These are phyloP conservation scores for Candida pseudoviswanathii DNA, from an alignment of 1,139 yeast genomes.

Conservation along the genomic window DNA sequence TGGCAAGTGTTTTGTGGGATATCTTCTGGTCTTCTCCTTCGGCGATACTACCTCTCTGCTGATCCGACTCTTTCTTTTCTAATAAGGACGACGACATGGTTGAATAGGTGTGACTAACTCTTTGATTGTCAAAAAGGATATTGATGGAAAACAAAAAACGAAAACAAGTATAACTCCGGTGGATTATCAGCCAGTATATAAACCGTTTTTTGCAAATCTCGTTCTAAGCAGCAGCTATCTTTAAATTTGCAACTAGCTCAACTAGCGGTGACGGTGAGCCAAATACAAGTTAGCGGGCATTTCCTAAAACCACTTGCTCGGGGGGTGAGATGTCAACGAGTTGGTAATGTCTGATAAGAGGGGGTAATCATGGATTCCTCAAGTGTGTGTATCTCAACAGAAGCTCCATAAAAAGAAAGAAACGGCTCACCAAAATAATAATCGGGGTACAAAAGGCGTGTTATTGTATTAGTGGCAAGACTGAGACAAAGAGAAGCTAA, in stretches of 20 bases:
- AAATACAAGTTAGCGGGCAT: background rate
- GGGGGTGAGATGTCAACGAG: background rate
- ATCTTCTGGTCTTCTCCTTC: constrained; percentile 22
- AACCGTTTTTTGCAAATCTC: background rate
- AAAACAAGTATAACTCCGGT: no score
- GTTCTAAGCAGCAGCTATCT: background rate
- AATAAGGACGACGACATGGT: constrained; percentile 4
- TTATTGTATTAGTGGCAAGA: background rate
- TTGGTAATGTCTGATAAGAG: background rate
- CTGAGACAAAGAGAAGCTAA: background rate
- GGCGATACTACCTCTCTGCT: constrained; percentile 23
- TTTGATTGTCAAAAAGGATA: background rate
- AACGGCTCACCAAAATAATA: no score
- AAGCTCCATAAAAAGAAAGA: no score
- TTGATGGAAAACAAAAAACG: background rate
- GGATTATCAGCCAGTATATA: background rate
- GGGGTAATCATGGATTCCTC: background rate
- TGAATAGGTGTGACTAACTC: background rate
- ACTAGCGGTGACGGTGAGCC: background rate
- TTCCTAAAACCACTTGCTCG: background rate
- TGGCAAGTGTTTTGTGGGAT: constrained; percentile 14
- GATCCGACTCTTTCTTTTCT: constrained; percentile 9
- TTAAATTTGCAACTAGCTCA: background rate
- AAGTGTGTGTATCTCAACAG: background rate
- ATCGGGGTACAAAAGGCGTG: no score